Evolutionary conservation across 768 basidiomycete species (phyloP), one percentile per base, ranked within the genome.

Genomic region (Pleurotus salmoneostramineus): DNA sequence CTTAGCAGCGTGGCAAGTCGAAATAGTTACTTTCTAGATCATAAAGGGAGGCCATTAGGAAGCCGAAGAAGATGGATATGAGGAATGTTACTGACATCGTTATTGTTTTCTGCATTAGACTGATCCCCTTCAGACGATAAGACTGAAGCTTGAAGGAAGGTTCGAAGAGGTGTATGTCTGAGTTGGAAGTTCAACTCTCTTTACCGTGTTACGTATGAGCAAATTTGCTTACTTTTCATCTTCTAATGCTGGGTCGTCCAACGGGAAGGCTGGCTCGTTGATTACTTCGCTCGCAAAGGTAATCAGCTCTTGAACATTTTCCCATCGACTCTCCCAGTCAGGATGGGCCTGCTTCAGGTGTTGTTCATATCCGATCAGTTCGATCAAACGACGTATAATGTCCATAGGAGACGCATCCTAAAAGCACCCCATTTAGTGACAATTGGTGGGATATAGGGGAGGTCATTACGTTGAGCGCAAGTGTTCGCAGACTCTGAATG

Each of bases 1-100:
- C 68, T 96, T 96, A 0, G 93, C 92, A 35, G 91, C 83, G 72
- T 96, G 93, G 56, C 93, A 92, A 0, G 93, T 95, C 1, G 88
- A 80, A 45, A 95, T 84, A 1, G 86, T 88, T 5, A 95, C 91
- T 80, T 88, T 91, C 88, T 91, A 46, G 12, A 44, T 58, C 31
- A 59, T 42, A 35, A 3, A 7, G 33, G n/a, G 5, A 51, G 32
- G 37, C n/a, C 40, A 31, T 5, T 44, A 37, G 12, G 4, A 37
- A n/a, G 35, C 10, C 27, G 46, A 57, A 15, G 45, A 15, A 45
- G 27, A 3, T 7, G 14, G 43, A 60, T 14, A 15, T 5, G n/a
- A 57, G 31, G 34, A 27, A 27, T 27, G 21, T 27, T 12, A 69
- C 71, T 43, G 21, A 80, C 83, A 63, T 78, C 76, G 57, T 73